Evolutionary conservation across 352 stramenopile genomes (phyloP).

Genomic region (Phytophthora megakarya): DNA sequence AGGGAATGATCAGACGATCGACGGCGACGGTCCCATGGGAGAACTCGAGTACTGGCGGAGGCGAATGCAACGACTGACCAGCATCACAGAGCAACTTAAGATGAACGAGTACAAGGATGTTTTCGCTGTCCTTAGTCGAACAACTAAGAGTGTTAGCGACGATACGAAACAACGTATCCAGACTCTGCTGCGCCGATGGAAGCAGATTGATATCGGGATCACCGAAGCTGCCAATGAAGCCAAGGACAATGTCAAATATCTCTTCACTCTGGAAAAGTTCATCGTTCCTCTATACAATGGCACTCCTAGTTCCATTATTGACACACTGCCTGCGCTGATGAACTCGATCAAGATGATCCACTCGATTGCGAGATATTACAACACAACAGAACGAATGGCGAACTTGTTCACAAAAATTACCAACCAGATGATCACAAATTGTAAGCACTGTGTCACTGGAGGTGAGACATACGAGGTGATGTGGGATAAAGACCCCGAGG

Average conservation of each 20-base stretch:
- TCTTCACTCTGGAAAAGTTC: slow-evolving; percentile 98
- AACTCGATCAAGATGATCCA: slow-evolving; percentile 99
- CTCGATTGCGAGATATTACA: slow-evolving; percentile 98
- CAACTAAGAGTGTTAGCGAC: slow-evolving; percentile 84
- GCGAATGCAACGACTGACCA: slow-evolving; percentile 98
- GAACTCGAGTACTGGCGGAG: slow-evolving; percentile 97
- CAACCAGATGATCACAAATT: slow-evolving; percentile 99
- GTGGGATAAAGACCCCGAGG: slow-evolving; percentile 95
- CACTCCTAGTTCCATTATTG: slow-evolving; percentile 97
- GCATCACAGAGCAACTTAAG: slow-evolving; percentile 98
- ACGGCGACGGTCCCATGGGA: slow-evolving; percentile 94
- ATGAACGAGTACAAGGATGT: slow-evolving; percentile 96
- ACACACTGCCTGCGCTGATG: slow-evolving; percentile 97
- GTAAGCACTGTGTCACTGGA: slow-evolving; percentile 94
- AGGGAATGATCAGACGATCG: slow-evolving; percentile 69
- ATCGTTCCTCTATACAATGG: slow-evolving; percentile 90
- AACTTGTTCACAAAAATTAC: slow-evolving; percentile 98
- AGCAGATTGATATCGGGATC: slow-evolving; percentile 98
- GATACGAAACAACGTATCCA: slow-evolving; percentile 94
- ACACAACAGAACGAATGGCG: slow-evolving; percentile 97
- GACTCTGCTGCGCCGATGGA: slow-evolving; percentile 94
- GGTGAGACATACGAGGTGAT: slow-evolving; percentile 90
- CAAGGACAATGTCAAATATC: slow-evolving; percentile 99
- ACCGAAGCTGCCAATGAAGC: slow-evolving; percentile 98
- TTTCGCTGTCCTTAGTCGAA: slow-evolving; percentile 90